Percentiles rank a stretch among this genome's conserved stretches.
These are phyloP conservation scores for Starmerella asiatica DNA, from an alignment of 805 yeast species.

Conservation along the genomic window DNA sequence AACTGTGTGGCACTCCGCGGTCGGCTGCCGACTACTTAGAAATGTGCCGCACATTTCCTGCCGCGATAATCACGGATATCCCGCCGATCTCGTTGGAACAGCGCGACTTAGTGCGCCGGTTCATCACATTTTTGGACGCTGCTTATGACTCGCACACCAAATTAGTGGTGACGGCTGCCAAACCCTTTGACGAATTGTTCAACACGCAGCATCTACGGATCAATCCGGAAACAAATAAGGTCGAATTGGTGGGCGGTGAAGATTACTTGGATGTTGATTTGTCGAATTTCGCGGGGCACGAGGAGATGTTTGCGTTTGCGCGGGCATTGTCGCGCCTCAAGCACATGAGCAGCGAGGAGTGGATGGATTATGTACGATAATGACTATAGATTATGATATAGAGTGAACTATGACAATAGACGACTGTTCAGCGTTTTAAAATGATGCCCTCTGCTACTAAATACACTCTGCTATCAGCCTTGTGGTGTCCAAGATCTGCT, in stretches of 20 bases:
- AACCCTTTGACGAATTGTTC: constrained; percentile 69
- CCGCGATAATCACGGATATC: constrained; percentile 83
- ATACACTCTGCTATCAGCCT: no score
- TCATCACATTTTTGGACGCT: constrained; percentile 90
- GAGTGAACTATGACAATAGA: no score
- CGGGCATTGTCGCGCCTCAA: constrained; percentile 81
- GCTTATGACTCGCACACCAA: constrained; percentile 84
- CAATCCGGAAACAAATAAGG: constrained; percentile 24
- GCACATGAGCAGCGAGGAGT: constrained; percentile 86
- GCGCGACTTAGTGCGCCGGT: constrained; percentile 76
- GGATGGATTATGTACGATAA: constrained; percentile 34
- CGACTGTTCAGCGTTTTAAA: no score
- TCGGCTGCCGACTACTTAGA: constrained; percentile 92
- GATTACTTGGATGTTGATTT: constrained; percentile 44
- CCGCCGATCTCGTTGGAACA: constrained; percentile 68
- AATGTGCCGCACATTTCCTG: constrained; percentile 58
- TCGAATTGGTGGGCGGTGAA: constrained; percentile 15
- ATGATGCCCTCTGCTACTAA: no score
- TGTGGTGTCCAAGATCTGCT: no score
- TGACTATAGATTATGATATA: no score
- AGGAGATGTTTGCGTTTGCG: constrained; percentile 92
- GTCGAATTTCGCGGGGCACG: constrained; percentile 63
- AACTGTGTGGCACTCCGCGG: constrained; percentile 73
- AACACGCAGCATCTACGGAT: constrained; percentile 50
- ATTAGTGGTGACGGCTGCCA: constrained; percentile 79